A percentile compares a stretch with the other conserved stretches of the same genome.
phyloP scores from a whole-genome alignment of 176 grass and related monocot genomes.

The Areca catechu region DNA sequence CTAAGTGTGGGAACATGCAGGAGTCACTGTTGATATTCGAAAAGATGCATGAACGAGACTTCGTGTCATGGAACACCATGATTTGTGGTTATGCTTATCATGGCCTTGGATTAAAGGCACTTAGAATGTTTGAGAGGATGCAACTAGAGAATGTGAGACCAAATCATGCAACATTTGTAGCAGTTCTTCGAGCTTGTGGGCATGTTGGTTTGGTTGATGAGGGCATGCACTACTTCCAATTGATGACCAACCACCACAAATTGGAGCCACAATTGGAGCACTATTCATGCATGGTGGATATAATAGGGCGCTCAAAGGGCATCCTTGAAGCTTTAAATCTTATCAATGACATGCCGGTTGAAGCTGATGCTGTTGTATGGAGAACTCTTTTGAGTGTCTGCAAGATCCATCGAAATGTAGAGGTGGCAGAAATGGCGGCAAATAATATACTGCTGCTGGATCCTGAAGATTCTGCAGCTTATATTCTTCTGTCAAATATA shows the following conservation, averaged over 20 bases:
- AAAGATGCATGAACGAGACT: conserved; percentile 50
- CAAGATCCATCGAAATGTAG: conserved; percentile 53
- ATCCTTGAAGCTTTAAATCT: conserved; percentile 51
- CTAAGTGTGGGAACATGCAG: conserved; percentile 62
- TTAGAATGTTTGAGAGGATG: conserved; percentile 79
- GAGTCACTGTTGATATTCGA: conserved; percentile 50
- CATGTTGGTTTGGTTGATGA: conserved; percentile 69
- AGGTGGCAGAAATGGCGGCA: conserved; percentile 65
- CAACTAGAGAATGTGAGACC: conserved; percentile 59
- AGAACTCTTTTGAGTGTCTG: conserved; percentile 57
- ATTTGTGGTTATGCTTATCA: conserved; percentile 78
- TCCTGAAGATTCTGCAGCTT: conserved; percentile 63
- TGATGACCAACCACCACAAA: conserved; percentile 49
- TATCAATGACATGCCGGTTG: conserved; percentile 55
- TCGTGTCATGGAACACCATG: conserved; percentile 84
- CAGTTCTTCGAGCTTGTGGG: conserved; percentile 72
- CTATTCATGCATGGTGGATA: conserved; percentile 85
- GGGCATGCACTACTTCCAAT: conserved; percentile 52
- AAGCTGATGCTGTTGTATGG: conserved; percentile 77
- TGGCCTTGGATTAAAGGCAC: conserved; percentile 64
- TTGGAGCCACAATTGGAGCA: conserved; percentile 79
- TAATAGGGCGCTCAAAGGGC: conserved; percentile 62
- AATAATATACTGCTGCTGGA: conserved; percentile 45
- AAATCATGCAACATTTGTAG: conserved; percentile 72
- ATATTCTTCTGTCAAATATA: conserved; percentile 63